These are phyloP conservation scores for Circinella umbellata DNA, from an alignment of 371 early-diverging fungal species.

Conservation along the genomic window DNA sequence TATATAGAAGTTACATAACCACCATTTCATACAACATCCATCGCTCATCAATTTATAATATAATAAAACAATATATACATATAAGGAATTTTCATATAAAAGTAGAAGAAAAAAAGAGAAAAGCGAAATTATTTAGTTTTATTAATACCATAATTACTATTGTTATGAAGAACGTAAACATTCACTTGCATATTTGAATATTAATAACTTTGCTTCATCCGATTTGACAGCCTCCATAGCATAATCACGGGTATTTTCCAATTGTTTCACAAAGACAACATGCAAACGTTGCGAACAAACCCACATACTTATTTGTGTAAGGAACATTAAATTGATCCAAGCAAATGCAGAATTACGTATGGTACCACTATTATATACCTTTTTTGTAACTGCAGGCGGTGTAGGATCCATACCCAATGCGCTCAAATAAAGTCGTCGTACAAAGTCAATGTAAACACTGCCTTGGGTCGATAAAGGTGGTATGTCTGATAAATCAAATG, in stretches of 20 bases:
- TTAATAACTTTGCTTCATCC: slow-evolving; percentile 26
- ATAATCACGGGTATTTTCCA: slow-evolving; percentile 14
- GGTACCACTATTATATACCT: slow-evolving; percentile 4
- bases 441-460: slow-evolving; percentile 24
- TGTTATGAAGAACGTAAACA: neutral
- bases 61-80: no score
- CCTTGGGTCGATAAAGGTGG: neutral
- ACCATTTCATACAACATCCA: no score
- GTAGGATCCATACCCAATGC: slow-evolving; percentile 26
- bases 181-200: slow-evolving; percentile 29
- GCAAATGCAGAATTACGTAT: slow-evolving; percentile 24
- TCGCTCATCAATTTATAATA: no score
- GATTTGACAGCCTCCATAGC: slow-evolving; percentile 24
- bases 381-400: slow-evolving; percentile 15
- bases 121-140: no score
- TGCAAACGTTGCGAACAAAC: slow-evolving; percentile 20
- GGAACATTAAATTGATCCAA: slow-evolving; percentile 40
- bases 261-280: slow-evolving; percentile 14
- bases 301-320: slow-evolving; percentile 33
- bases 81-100: no score
- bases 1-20: neutral
- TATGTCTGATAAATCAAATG: slow-evolving; percentile 16
- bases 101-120: no score
- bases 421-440: slow-evolving; percentile 26
- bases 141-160: neutral